Percentiles rank a stretch among this genome's conserved stretches.
Conservation (phyloP, 306 rosid species). For the Cicer pinnatifidum region DNA sequence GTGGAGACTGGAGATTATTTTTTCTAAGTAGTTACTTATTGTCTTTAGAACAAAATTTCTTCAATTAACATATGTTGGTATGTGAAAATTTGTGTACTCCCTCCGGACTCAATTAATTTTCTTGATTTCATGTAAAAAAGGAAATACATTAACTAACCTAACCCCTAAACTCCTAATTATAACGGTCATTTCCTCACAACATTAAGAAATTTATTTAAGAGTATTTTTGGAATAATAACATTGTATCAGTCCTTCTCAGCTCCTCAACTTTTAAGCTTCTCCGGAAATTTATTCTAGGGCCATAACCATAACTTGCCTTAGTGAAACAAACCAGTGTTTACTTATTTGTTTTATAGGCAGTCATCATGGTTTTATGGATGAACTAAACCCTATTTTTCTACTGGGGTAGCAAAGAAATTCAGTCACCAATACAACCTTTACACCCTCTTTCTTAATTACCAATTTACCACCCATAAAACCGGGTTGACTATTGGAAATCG, state of each 20-base stretch:
- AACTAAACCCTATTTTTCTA: neutral
- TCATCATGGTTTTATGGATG: slow-evolving; percentile 15
- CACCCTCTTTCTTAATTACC: neutral
- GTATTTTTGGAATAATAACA: no score
- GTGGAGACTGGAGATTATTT: no score
- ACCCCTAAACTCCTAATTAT: no score
- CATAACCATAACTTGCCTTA: neutral
- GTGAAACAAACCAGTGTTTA: slow-evolving; percentile 11
- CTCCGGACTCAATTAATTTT: no score
- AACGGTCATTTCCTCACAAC: no score
- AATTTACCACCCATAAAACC: neutral
- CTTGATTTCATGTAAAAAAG: no score
- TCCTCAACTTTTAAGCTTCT: neutral
- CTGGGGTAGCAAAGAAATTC: slow-evolving; percentile 14
- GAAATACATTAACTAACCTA: no score
- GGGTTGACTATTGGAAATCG: slow-evolving; percentile 8
- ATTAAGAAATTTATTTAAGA: no score
- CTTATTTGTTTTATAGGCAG: slow-evolving; percentile 7
- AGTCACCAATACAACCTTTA: slow-evolving; percentile 15
- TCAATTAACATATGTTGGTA: neutral
- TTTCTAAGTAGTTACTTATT: neutral
- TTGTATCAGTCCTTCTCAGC: neutral
- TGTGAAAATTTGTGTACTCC: neutral
- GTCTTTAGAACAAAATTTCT: neutral
- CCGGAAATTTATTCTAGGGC: neutral